Conservation (phyloP, 164 flowering plant genomes). For the Magnolia sinica region DNA sequence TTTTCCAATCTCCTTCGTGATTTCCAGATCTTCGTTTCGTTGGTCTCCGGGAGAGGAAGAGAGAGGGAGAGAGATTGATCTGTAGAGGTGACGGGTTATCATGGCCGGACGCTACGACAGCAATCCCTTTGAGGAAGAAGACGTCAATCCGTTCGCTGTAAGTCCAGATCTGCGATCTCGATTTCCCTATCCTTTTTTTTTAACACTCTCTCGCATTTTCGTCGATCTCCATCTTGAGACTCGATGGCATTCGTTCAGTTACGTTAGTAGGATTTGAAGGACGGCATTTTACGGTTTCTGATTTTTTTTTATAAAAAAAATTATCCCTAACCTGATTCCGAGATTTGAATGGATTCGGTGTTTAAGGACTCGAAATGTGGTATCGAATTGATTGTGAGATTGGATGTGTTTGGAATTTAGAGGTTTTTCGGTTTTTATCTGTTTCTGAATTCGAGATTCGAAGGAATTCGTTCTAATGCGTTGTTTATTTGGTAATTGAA, state of each 20-base stretch:
- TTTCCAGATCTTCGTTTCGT: too few relatives aligned
- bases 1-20: too few relatives aligned
- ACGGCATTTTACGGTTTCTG: background rate
- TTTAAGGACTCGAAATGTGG: background rate
- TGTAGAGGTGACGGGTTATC: background rate
- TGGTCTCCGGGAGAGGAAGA: background rate
- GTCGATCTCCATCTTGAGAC: background rate
- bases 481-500: background rate
- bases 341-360: background rate
- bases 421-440: background rate
- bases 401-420: background rate
- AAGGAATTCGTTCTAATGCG: background rate
- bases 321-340: background rate
- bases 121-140: slow-evolving; percentile 79
- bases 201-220: background rate
- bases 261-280: too few relatives aligned
- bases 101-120: slow-evolving; percentile 76
- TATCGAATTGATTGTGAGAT: background rate
- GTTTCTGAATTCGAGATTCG: background rate
- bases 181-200: background rate
- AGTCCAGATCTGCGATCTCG: slow-evolving; percentile 17
- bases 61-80: background rate
- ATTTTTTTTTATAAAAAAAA: too few relatives aligned
- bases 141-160: slow-evolving; percentile 88
- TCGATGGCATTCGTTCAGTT: background rate